A percentile compares a stretch with the other conserved stretches of the same genome.
Conservation (phyloP, 345 rosid genomes). For the Bruguiera gymnorhiza region DNA sequence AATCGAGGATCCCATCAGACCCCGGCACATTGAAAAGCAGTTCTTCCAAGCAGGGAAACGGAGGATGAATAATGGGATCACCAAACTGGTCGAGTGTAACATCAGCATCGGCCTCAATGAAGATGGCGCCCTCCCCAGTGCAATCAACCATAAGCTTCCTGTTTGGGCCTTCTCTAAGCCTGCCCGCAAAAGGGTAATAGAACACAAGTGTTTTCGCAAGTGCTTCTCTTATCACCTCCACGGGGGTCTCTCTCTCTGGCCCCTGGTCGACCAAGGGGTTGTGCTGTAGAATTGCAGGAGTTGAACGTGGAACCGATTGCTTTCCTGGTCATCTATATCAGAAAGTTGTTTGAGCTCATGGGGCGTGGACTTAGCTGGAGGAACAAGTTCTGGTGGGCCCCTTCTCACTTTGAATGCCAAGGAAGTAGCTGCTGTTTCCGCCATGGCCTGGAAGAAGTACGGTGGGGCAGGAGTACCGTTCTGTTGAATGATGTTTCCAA, state of each 20-base stretch:
- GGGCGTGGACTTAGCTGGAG: slow-evolving; percentile 15
- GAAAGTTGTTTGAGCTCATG: slow-evolving; percentile 21
- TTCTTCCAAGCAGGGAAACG: slow-evolving; percentile 22
- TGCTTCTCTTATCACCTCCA: slow-evolving; percentile 3
- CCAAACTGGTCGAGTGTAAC: slow-evolving; percentile 15
- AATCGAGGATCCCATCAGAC: neutral
- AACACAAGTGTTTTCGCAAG: slow-evolving; percentile 13
- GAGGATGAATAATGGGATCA: slow-evolving; percentile 17
- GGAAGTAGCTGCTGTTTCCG: neutral
- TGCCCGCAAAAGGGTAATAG: slow-evolving; percentile 23
- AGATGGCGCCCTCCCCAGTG: slow-evolving; percentile 17
- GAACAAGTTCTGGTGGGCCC: slow-evolving; percentile 8
- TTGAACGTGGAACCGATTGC: slow-evolving; percentile 9
- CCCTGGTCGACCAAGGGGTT: neutral
- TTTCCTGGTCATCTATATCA: slow-evolving; percentile 18
- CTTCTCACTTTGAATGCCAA: slow-evolving; percentile 12
- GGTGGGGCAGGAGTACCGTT: no score
- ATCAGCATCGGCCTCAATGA: slow-evolving; percentile 21
- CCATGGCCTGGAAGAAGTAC: neutral
- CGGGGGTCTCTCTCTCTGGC: neutral
- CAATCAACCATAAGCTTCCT: slow-evolving; percentile 23
- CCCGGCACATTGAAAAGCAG: slow-evolving; percentile 18
- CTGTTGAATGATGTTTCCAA: no score
- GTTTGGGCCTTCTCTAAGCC: slow-evolving; percentile 15
- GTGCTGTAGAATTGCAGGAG: slow-evolving; percentile 2